Evolutionary conservation across 2,329 filamentous ascomycete genomes (phyloP), one percentile per base, ranked within the genome.

Genomic region (Emericellopsis cladophorae): DNA sequence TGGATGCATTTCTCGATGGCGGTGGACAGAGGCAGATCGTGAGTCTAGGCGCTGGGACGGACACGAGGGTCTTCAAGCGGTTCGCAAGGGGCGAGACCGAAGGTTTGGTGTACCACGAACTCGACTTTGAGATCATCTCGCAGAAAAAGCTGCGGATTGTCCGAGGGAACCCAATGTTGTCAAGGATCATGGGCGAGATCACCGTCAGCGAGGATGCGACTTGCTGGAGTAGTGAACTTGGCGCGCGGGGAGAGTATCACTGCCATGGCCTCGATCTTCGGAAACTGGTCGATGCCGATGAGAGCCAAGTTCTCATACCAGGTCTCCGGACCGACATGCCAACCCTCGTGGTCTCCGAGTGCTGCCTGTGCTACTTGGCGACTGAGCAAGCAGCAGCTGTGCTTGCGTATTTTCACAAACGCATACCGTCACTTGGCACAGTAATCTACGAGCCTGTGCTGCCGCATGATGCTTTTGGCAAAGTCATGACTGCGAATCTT

Each of bases 401-500:
- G 5, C 59, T 94, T 18, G 58, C 66, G 14, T 80, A 76, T 57
- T 87, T 90, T 51, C 67, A 71, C 14, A 59, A 66, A 3, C 62
- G 58, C 16, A 72, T 76, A 31, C 49, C 55, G 38, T 46, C 63
- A 56, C 42, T 79, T 47, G 50, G 72, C 59, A 62, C 93, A 4
- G 63, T 94, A 32, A 61, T 96, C 22, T 98, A 98, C 65, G 92
- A 98, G 56, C 90, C 92, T 0, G 83, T 95, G 44, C 74, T 78
- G 3, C 85, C 89, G 0, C 65, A 84, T 46, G 89, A 95, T 55
- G 65, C 88, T 5, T 98, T 98, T 51, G 92, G 92, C 4, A 76
- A 76, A 49, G 89, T 88, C 48, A 98, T 98, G 92, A 77, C 90
- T 1, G 77, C 83, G 2, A 98, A 98, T 53, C 75, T 98, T 0